These are phyloP conservation scores for Salix exigua DNA, from an alignment of 345 rosid species.

Conservation along the genomic window DNA sequence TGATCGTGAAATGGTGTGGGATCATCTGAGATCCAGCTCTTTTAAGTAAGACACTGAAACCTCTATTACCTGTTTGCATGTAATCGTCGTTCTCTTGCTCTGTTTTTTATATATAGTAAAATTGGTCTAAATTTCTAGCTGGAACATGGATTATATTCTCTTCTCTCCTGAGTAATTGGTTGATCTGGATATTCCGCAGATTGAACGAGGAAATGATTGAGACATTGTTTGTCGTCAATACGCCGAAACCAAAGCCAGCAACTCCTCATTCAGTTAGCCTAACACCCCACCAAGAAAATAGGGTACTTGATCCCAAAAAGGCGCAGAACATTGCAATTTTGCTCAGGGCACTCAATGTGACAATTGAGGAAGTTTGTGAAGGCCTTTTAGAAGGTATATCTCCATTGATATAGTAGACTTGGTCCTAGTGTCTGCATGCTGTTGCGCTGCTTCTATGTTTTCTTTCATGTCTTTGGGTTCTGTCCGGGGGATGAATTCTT, in stretches of 20 bases:
- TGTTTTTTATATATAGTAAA: not conserved
- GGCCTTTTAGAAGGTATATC: conserved; percentile 89
- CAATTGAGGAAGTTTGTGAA: conserved; percentile 94
- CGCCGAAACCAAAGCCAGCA: conserved; percentile 47
- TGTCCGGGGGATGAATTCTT: not conserved
- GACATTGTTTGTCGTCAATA: conserved; percentile 63
- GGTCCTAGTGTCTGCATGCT: not conserved
- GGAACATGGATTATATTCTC: not conserved
- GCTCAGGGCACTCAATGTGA: conserved; percentile 86
- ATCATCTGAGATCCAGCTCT: conserved; percentile 73
- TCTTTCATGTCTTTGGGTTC: not conserved
- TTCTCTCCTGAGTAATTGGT: not conserved
- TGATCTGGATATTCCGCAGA: conserved; percentile 41
- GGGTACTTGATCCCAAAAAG: conserved; percentile 92
- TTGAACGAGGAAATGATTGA: conserved; percentile 92
- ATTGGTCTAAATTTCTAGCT: not conserved
- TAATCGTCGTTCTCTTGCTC: not conserved
- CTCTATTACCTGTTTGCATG: not conserved
- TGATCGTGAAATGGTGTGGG: conserved; percentile 98
- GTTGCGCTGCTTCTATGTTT: not conserved
- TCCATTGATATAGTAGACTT: not conserved
- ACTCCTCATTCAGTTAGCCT: conserved; percentile 60
- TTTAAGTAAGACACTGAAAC: conserved; percentile 47
- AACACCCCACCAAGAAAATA: conserved; percentile 56
- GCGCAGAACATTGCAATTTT: conserved; percentile 92